Evolutionary conservation across 2,329 filamentous ascomycete genomes (phyloP), one percentile per base, ranked within the genome.

Genomic region (Byssoonygena ceratinophila): DNA sequence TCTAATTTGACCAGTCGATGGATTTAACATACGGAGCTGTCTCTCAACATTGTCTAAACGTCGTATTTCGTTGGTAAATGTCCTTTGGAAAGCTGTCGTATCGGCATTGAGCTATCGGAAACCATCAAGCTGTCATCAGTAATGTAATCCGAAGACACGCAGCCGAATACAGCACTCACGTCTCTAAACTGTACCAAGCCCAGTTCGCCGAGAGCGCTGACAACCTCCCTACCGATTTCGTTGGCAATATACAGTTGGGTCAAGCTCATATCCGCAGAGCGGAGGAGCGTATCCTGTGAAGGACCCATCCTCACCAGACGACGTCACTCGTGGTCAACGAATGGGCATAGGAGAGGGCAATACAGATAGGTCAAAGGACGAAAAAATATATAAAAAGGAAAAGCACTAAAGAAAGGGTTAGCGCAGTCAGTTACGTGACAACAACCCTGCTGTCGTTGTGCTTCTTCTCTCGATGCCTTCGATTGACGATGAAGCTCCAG

Each of bases 241-340:
- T 96, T 97, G 66, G 92, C 88, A 65, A 98, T 94, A 74, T 97
- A 98, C 66, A 98, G 85, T 83, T 98, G 92, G 66, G 94, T 94
- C 84, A 98, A 85, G 79, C 89, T 96, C 92, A 98, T 98, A 73
- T 96, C 87, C 87, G 89, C 87, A 69, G 92, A 98, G 80, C 94
- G 91, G 83, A 98, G 97, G 77, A 96, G 87, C 72, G 90, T 95
- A 75, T 97, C 89, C 75, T 87, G 76, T 50, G 69, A 64, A 53
- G 76, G 73, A 71, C 76, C 79, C 81, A 83, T 83, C 68, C 57
- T 66, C 64, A 37, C 49, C 12, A 60, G 29, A n/a, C 22, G 37
- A 52, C 50, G 50, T 46, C 43, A 47, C 43, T 8, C 20, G 37
- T 25, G 14, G 11, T 50, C 41, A 52, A 16, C 32, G 25, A 32